Percentiles rank a stretch among this genome's conserved stretches.
These are phyloP conservation scores for Serendipita sp. DNA, from an alignment of 768 basidiomycete genomes.

Conservation along the genomic window DNA sequence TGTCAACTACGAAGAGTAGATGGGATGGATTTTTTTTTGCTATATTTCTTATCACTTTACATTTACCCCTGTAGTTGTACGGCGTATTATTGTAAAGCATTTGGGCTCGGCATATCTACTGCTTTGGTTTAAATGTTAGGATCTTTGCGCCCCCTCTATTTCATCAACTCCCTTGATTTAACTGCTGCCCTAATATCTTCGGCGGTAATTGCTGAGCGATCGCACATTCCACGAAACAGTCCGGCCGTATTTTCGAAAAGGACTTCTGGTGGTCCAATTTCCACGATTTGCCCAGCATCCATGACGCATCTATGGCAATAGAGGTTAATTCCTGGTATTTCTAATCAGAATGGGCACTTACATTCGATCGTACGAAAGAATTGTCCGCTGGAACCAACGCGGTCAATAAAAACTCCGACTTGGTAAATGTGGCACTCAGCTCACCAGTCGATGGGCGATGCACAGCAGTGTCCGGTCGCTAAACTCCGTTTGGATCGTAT, in stretches of 20 bases:
- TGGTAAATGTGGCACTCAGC: neutral
- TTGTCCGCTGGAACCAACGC: neutral
- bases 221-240: constrained; percentile 77
- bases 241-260: constrained; percentile 41
- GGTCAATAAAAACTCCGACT: too few species aligned
- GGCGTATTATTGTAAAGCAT: constrained; percentile 1
- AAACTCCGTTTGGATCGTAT: constrained; percentile 1
- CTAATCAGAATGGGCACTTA: neutral
- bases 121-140: neutral
- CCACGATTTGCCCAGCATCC: constrained; percentile 18
- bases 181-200: constrained; percentile 41
- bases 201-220: constrained; percentile 55
- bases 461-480: constrained; percentile 1
- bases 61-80: constrained; percentile 1
- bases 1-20: constrained; percentile 18
- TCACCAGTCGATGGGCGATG: constrained; percentile 5
- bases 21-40: neutral
- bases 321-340: neutral
- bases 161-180: constrained; percentile 6
- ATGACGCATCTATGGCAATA: constrained; percentile 6
- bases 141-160: neutral
- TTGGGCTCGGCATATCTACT: neutral
- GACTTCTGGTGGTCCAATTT: constrained; percentile 64
- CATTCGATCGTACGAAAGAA: neutral
- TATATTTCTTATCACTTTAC: neutral